These are phyloP conservation scores for Pseudopithomyces maydicus DNA, from an alignment of 2,329 filamentous ascomycete genomes.

Conservation along the genomic window DNA sequence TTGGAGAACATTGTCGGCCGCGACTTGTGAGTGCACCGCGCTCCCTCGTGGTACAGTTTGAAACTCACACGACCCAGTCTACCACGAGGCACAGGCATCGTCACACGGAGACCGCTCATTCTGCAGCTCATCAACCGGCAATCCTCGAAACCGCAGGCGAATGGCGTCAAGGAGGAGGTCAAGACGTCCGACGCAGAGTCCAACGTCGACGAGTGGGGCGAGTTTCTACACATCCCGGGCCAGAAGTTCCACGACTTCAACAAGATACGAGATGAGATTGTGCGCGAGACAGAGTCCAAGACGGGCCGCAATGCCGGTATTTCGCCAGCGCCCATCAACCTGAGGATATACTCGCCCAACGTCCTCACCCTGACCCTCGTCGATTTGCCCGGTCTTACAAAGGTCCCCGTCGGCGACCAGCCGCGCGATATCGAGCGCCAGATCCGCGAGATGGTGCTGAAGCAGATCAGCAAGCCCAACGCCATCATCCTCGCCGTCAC, in stretches of 20 bases:
- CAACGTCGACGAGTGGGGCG: constrained; percentile 96
- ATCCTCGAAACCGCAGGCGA: constrained; percentile 65
- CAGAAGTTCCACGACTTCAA: constrained; percentile 98
- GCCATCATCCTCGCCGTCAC: constrained; percentile 97
- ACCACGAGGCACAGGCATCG: constrained; percentile 95
- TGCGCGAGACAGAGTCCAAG: constrained; percentile 94
- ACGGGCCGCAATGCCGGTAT: constrained; percentile 96
- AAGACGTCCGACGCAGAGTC: constrained; percentile 80
- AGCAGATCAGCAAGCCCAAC: constrained; percentile 98
- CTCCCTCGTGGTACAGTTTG: background rate
- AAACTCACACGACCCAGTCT: constrained; percentile 63
- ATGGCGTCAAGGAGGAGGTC: constrained; percentile 72
- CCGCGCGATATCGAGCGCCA: constrained; percentile 95
- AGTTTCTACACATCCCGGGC: constrained; percentile 96
- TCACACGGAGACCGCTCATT: constrained; percentile 92
- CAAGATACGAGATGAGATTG: constrained; percentile 97
- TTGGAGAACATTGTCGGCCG: constrained; percentile 98
- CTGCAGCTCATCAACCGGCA: constrained; percentile 94
- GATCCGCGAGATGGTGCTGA: constrained; percentile 97
- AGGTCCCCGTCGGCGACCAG: constrained; percentile 95
- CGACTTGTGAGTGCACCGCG: constrained; percentile 78
- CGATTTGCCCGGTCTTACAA: constrained; percentile 93
- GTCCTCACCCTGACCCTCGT: constrained; percentile 96
- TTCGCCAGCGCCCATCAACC: constrained; percentile 94
- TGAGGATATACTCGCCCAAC: constrained; percentile 97